Conservation (phyloP, 2,329 filamentous ascomycete genomes). For the Geosmithia flava region DNA sequence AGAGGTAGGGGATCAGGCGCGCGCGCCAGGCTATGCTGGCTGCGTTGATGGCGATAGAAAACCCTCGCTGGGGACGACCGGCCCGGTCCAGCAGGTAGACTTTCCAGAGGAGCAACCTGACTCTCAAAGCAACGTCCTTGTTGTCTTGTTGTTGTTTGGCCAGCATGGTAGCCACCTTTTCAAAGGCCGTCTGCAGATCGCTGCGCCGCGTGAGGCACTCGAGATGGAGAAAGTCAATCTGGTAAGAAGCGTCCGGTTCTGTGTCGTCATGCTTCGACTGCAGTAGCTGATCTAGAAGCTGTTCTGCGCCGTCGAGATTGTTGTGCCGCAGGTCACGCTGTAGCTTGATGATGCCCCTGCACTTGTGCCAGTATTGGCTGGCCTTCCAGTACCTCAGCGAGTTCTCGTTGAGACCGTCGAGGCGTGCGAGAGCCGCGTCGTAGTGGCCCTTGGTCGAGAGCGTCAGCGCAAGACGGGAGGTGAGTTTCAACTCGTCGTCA, state of each 20-base stretch:
- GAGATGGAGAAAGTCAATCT: slow-evolving; percentile 38
- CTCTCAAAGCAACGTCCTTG: slow-evolving; percentile 48
- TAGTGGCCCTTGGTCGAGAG: slow-evolving; percentile 58
- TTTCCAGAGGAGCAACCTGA: slow-evolving; percentile 63
- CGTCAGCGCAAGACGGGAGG: slow-evolving; percentile 51
- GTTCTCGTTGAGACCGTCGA: slow-evolving; percentile 40
- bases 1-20: slow-evolving; percentile 56
- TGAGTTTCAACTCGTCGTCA: slow-evolving; percentile 69
- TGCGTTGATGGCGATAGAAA: slow-evolving; percentile 65
- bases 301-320: slow-evolving; percentile 36
- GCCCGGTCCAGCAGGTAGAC: slow-evolving; percentile 55
- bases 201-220: slow-evolving; percentile 36
- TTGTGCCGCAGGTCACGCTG: slow-evolving; percentile 47
- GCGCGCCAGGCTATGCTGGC: slow-evolving; percentile 61
- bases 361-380: slow-evolving; percentile 60
- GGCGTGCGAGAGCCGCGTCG: slow-evolving; percentile 42
- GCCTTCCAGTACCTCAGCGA: slow-evolving; percentile 62
- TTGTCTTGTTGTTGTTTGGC: slow-evolving; percentile 28
- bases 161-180: slow-evolving; percentile 32
- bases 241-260: slow-evolving; percentile 37
- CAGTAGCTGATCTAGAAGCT: slow-evolving; percentile 37
- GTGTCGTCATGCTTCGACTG: slow-evolving; percentile 37
- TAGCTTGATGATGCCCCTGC: slow-evolving; percentile 53
- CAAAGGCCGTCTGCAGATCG: slow-evolving; percentile 33
- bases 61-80: slow-evolving; percentile 59